These are phyloP conservation scores for Umbellularia californica DNA, from an alignment of 164 flowering plant genomes.

Conservation along the genomic window DNA sequence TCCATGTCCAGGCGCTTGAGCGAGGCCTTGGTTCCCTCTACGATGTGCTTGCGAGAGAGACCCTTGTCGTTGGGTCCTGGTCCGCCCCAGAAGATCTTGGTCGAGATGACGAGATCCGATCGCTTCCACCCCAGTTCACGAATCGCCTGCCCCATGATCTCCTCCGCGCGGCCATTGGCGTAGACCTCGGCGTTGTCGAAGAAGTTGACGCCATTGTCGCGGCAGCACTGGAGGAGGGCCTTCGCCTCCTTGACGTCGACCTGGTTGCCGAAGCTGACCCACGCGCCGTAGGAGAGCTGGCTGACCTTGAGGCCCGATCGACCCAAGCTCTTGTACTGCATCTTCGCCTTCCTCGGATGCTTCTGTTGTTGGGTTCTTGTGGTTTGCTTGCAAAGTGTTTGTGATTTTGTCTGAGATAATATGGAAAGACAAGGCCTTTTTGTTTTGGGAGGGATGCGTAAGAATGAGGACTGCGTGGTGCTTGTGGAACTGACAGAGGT, in stretches of 20 bases:
- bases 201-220: conserved; percentile 96
- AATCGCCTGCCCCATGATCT: conserved; percentile 99
- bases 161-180: conserved; percentile 99
- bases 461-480: too few species aligned
- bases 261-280: conserved; percentile 99
- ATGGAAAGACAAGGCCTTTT: too few species aligned
- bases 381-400: too few species aligned
- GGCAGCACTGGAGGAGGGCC: conserved; percentile 79
- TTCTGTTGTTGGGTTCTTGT: too few species aligned
- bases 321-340: conserved; percentile 96
- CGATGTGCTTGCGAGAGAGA: conserved; percentile 75
- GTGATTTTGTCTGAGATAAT: too few species aligned
- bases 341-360: conserved; percentile 15
- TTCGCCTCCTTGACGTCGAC: conserved; percentile 96
- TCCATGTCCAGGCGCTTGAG: conserved; percentile 91
- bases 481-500: too few species aligned
- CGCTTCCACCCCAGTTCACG: conserved; percentile 96
- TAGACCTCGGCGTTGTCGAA: conserved; percentile 99
- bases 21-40: conserved; percentile 88
- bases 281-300: conserved; percentile 92
- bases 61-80: conserved; percentile 93
- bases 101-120: conserved; percentile 86
- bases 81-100: conserved; percentile 99
- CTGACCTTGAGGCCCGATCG: conserved; percentile 86
- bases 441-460: too few species aligned